Percentiles rank a stretch among this genome's conserved stretches.
phyloP scores from a whole-genome alignment of 257 asterid species.

The Handroanthus guayacan region DNA sequence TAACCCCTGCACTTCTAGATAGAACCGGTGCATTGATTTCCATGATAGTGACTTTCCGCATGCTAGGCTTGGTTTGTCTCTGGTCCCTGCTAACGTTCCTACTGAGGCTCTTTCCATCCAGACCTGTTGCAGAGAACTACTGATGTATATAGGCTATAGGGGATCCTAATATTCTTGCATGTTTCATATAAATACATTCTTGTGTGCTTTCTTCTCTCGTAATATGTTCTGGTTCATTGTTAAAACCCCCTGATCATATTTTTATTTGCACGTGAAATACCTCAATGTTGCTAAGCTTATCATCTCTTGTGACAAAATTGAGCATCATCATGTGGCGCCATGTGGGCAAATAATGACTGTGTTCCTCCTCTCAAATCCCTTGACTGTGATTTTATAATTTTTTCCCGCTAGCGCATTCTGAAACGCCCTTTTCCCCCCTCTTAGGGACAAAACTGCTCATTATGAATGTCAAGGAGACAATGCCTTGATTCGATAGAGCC shows the following conservation, averaged over 20 bases:
- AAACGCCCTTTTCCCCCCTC: too few relatives aligned
- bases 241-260: background rate
- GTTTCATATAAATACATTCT: conserved; percentile 7
- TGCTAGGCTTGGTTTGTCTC: conserved; percentile 72
- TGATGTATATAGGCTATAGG: conserved; percentile 41
- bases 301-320: too few relatives aligned
- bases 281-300: too few relatives aligned
- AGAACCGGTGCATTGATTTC: conserved; percentile 70
- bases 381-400: too few relatives aligned
- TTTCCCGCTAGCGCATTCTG: too few relatives aligned
- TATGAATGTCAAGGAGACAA: too few relatives aligned
- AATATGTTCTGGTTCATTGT: background rate
- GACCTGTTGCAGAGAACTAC: conserved; percentile 89
- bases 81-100: conserved; percentile 98
- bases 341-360: too few relatives aligned
- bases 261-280: background rate
- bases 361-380: too few relatives aligned
- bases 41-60: conserved; percentile 67
- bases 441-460: too few relatives aligned
- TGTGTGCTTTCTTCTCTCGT: background rate
- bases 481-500: too few relatives aligned
- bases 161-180: conserved; percentile 11
- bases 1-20: conserved; percentile 55
- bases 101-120: conserved; percentile 87
- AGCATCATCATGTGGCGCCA: too few relatives aligned